A percentile compares a stretch with the other conserved stretches of the same genome.
Conservation (phyloP, 2,329 filamentous ascomycete species). For the Fusarium cicatricum region DNA sequence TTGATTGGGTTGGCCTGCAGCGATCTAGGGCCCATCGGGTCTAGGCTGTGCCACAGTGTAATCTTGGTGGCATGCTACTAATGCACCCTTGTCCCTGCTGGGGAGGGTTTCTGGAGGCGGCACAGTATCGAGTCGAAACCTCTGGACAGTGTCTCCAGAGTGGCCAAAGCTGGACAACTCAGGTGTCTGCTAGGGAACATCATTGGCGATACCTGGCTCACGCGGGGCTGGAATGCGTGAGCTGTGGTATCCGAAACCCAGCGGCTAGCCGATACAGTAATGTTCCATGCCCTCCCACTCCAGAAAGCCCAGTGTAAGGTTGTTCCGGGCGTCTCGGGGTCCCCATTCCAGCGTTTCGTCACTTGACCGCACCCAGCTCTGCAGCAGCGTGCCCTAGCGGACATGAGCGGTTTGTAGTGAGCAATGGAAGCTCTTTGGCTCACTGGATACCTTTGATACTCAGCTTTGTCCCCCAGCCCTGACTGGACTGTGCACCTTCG, state of each 20-base stretch:
- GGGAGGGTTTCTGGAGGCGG: slow-evolving; percentile 26
- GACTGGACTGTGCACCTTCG: slow-evolving; percentile 4
- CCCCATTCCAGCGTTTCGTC: slow-evolving; percentile 39
- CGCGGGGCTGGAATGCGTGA: slow-evolving; percentile 16
- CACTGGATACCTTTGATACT: background rate
- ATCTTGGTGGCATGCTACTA: slow-evolving; percentile 44
- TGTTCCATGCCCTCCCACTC: slow-evolving; percentile 16
- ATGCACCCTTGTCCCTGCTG: slow-evolving; percentile 19
- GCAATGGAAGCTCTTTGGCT: background rate
- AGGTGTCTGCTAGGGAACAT: slow-evolving; percentile 24
- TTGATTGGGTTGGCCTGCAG: slow-evolving; percentile 44
- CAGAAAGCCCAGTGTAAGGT: slow-evolving; percentile 34
- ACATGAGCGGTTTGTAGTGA: slow-evolving; percentile 18
- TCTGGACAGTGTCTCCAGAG: slow-evolving; percentile 32
- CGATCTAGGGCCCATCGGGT: slow-evolving; percentile 28
- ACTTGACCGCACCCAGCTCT: slow-evolving; percentile 39
- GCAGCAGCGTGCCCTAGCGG: slow-evolving; percentile 11
- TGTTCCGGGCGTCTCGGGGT: slow-evolving; percentile 29
- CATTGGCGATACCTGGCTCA: slow-evolving; percentile 32
- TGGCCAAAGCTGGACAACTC: slow-evolving; percentile 29
- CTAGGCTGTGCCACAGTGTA: slow-evolving; percentile 41
- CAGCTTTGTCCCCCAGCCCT: slow-evolving; percentile 3
- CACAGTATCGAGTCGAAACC: slow-evolving; percentile 33
- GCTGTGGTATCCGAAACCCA: slow-evolving; percentile 32
- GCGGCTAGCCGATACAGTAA: slow-evolving; percentile 32